Conservation (phyloP, 768 basidiomycete genomes). For the Fibroporia radiculosa region DNA sequence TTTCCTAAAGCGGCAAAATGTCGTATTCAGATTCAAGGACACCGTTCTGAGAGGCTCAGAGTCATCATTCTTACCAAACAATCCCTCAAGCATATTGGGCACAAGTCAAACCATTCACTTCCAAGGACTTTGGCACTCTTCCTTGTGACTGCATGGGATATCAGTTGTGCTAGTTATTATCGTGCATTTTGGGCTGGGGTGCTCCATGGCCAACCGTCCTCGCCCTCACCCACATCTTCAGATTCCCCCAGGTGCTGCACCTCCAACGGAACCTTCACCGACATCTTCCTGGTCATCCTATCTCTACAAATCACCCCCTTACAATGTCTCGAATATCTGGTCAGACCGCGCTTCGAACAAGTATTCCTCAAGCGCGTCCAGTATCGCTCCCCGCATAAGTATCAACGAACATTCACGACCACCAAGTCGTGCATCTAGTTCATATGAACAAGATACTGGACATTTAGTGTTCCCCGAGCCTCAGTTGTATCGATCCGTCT, state of each 20-base stretch:
- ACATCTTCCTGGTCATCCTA: conserved; percentile 24
- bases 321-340: conserved; percentile 27
- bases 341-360: conserved; percentile 15
- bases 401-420: conserved; percentile 21
- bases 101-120: no score
- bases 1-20: no score
- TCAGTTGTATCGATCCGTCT: conserved; percentile 19
- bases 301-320: conserved; percentile 13
- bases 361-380: conserved; percentile 7
- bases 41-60: no score
- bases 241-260: conserved; percentile 30
- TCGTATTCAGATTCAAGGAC: no score
- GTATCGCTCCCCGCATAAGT: conserved; percentile 10
- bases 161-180: neutral
- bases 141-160: neutral
- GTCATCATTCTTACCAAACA: no score
- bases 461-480: conserved; percentile 21
- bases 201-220: conserved; percentile 14
- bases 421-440: conserved; percentile 32
- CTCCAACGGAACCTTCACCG: conserved; percentile 25
- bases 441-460: conserved; percentile 21
- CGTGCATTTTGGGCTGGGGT: neutral
- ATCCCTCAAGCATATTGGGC: no score
- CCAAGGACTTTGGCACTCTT: neutral
- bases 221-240: conserved; percentile 27